A percentile compares a stretch with the other conserved stretches of the same genome.
Evolutionary conservation across 2,329 filamentous ascomycete species (phyloP).

Genomic region (Seiridium cupressi): DNA sequence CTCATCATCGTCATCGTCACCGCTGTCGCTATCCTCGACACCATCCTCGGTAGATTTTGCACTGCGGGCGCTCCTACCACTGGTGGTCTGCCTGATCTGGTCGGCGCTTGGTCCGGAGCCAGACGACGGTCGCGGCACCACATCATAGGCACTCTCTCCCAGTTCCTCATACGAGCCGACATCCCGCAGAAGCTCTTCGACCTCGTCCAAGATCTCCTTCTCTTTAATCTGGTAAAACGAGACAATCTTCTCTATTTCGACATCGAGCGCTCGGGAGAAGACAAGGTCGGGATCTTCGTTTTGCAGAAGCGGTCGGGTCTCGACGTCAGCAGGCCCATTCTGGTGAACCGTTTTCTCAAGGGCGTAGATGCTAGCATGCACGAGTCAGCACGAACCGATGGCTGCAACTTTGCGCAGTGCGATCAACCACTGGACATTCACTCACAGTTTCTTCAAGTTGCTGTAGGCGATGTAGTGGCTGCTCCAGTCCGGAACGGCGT

Average conservation of each 20-base stretch:
- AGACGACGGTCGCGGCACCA: slow-evolving; percentile 19
- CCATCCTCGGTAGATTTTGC: slow-evolving; percentile 54
- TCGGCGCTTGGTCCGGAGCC: slow-evolving; percentile 23
- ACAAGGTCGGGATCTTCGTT: slow-evolving; percentile 74
- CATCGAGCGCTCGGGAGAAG: slow-evolving; percentile 78
- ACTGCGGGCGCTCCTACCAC: slow-evolving; percentile 34
- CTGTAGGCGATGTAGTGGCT: slow-evolving; percentile 97
- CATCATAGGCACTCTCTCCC: slow-evolving; percentile 39
- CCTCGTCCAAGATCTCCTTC: slow-evolving; percentile 78
- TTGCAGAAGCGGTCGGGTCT: slow-evolving; percentile 79
- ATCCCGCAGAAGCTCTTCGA: slow-evolving; percentile 74
- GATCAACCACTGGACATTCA: slow-evolving; percentile 15
- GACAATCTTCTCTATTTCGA: slow-evolving; percentile 90
- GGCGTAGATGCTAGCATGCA: slow-evolving; percentile 74
- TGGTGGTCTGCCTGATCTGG: slow-evolving; percentile 36
- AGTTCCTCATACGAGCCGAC: slow-evolving; percentile 66
- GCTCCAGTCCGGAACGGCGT: slow-evolving; percentile 99
- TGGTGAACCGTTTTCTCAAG: slow-evolving; percentile 84
- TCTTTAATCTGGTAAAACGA: slow-evolving; percentile 91
- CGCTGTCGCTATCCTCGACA: slow-evolving; percentile 56
- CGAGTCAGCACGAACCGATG: slow-evolving; percentile 1
- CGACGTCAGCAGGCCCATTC: slow-evolving; percentile 64
- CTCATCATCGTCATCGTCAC: slow-evolving; percentile 45
- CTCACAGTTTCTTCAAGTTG: slow-evolving; percentile 96
- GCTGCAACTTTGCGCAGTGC: background rate